These are phyloP conservation scores for Pyrus pyrifolia DNA, from an alignment of 306 rosid species.

Conservation along the genomic window DNA sequence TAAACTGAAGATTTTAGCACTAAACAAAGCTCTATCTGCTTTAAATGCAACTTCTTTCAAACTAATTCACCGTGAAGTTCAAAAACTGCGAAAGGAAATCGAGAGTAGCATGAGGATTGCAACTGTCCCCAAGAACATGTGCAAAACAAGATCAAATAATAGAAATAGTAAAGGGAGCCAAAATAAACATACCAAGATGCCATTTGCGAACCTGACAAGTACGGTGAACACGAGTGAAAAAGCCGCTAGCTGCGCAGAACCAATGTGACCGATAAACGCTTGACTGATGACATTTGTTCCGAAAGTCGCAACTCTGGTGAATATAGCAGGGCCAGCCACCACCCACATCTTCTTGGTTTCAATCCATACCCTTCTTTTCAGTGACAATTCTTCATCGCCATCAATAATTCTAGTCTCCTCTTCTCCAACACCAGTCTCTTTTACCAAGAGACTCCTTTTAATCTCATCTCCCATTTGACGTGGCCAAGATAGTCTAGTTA, in stretches of 20 bases:
- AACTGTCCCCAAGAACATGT: neutral
- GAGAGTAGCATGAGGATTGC: neutral
- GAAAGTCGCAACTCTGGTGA: constrained; percentile 41
- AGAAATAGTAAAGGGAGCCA: neutral
- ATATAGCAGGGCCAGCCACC: constrained; percentile 54
- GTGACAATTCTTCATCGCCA: constrained; percentile 17
- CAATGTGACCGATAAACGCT: constrained; percentile 47
- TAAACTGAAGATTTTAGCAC: neutral
- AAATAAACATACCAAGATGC: constrained; percentile 33
- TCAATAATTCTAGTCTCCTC: neutral
- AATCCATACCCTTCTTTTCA: constrained; percentile 31
- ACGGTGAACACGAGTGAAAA: constrained; percentile 47
- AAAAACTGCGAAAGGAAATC: neutral
- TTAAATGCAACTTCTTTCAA: neutral
- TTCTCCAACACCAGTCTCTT: neutral
- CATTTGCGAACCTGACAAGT: constrained; percentile 45
- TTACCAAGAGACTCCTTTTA: constrained; percentile 18
- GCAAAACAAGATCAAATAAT: neutral
- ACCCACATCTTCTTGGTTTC: constrained; percentile 51
- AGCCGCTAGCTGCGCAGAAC: constrained; percentile 47
- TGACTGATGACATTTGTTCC: constrained; percentile 36
- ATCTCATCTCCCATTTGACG: constrained; percentile 18
- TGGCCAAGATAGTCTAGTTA: neutral
- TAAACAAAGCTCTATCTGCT: neutral
- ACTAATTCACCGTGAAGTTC: neutral